phyloP scores from a whole-genome alignment of 768 basidiomycete species.

The Panellus pusillus region DNA sequence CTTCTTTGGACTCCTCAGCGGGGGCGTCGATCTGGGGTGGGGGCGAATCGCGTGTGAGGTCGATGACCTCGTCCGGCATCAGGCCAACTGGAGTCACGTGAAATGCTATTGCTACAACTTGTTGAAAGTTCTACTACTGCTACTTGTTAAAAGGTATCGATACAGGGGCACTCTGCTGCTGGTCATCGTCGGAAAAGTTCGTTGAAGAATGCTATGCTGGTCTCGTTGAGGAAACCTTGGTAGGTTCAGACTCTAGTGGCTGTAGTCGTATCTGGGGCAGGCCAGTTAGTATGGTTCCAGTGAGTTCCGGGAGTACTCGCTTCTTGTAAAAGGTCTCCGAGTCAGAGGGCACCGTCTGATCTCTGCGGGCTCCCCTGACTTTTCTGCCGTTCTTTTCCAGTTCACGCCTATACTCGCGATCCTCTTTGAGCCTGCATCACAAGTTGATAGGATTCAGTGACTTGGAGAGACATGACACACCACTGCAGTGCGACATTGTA shows the following conservation, averaged over 20 bases:
- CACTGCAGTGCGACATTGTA: constrained; percentile 81
- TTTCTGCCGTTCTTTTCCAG: constrained; percentile 60
- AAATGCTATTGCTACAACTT: background rate
- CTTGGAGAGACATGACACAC: constrained; percentile 31
- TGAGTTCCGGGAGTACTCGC: constrained; percentile 41
- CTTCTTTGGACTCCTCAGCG: background rate
- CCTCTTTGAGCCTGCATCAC: constrained; percentile 54
- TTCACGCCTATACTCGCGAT: constrained; percentile 63
- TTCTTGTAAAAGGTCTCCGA: constrained; percentile 86
- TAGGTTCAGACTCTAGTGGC: constrained; percentile 23
- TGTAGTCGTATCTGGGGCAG: constrained; percentile 49
- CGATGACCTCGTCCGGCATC: constrained; percentile 8
- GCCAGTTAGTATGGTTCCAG: background rate
- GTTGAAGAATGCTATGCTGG: background rate
- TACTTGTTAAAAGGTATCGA: constrained; percentile 18
- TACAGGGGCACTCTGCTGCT: constrained; percentile 5
- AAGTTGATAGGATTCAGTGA: background rate
- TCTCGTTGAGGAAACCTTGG: constrained; percentile 17
- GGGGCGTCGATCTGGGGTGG: constrained; percentile 38
- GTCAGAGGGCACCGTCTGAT: constrained; percentile 64
- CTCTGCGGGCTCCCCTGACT: constrained; percentile 57
- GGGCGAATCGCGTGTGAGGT: constrained; percentile 39
- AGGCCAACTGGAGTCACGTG: no score
- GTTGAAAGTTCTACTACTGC: background rate
- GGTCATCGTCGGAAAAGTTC: background rate